phyloP scores from a whole-genome alignment of 495 filamentous ascomycete genomes.

The Penicillium lagena region DNA sequence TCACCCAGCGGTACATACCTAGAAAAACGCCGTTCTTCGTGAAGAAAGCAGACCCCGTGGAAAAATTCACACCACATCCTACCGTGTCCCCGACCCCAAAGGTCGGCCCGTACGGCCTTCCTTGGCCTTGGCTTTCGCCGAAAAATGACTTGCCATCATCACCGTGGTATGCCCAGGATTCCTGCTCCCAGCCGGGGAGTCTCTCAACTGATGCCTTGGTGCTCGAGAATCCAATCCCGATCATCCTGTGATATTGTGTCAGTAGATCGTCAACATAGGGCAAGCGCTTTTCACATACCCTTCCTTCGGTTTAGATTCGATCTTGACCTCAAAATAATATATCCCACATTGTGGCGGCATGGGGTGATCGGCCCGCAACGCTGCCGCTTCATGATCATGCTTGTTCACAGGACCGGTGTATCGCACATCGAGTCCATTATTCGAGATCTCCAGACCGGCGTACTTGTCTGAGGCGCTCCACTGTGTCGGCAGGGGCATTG shows the following conservation, averaged over 20 bases:
- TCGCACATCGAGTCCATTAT: slow-evolving; percentile 72
- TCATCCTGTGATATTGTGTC: slow-evolving; percentile 48
- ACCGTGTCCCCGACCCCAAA: slow-evolving; percentile 75
- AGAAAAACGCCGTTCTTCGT: slow-evolving; percentile 85
- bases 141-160: slow-evolving; percentile 90
- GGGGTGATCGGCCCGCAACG: slow-evolving; percentile 76
- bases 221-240: slow-evolving; percentile 83
- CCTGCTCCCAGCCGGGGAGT: slow-evolving; percentile 89
- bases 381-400: slow-evolving; percentile 75
- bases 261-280: not conserved
- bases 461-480: slow-evolving; percentile 80
- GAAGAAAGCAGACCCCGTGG: slow-evolving; percentile 81
- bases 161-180: slow-evolving; percentile 96
- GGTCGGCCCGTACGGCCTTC: slow-evolving; percentile 68
- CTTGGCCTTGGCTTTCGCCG: slow-evolving; percentile 55
- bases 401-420: slow-evolving; percentile 58
- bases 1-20: slow-evolving; percentile 44
- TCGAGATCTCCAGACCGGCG: slow-evolving; percentile 62
- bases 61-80: slow-evolving; percentile 92
- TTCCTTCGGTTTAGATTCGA: slow-evolving; percentile 78
- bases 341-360: slow-evolving; percentile 93
- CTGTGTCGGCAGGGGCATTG: slow-evolving; percentile 67
- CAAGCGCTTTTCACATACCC: slow-evolving; percentile 55
- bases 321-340: slow-evolving; percentile 94
- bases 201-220: slow-evolving; percentile 68